A percentile compares a stretch with the other conserved stretches of the same genome.
phyloP scores from a whole-genome alignment of 2,329 filamentous ascomycete genomes.

The Ascochyta viciae-villosae region DNA sequence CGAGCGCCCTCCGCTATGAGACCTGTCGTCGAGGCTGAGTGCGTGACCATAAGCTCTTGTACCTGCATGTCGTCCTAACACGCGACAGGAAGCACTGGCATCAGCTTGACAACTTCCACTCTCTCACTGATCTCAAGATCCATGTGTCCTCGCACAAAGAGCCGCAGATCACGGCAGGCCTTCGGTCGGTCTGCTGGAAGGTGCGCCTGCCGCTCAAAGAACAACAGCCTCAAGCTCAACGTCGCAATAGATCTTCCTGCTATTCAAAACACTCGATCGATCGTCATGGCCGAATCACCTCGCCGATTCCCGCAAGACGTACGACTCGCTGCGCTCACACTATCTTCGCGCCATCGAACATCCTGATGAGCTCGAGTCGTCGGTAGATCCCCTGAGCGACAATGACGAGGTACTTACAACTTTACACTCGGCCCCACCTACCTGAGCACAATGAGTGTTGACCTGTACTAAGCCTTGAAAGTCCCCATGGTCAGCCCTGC shows the following conservation, averaged over 20 bases:
- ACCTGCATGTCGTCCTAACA: constrained; percentile 21
- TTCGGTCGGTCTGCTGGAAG: constrained; percentile 94
- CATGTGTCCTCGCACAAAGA: constrained; percentile 46
- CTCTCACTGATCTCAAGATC: constrained; percentile 47
- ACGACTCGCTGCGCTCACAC: constrained; percentile 73
- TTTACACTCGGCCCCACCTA: constrained; percentile 21
- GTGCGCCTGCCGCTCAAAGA: constrained; percentile 50
- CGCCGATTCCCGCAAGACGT: constrained; percentile 74
- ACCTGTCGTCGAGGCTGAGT: constrained; percentile 44
- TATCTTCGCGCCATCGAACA: constrained; percentile 84
- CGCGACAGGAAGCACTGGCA: constrained; percentile 43
- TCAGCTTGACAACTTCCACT: constrained; percentile 47
- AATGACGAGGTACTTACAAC: constrained; percentile 66
- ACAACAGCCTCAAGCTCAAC: constrained; percentile 8
- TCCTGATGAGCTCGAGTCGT: constrained; percentile 78
- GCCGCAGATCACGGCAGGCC: constrained; percentile 62
- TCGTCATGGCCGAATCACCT: constrained; percentile 74
- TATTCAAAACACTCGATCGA: constrained; percentile 72
- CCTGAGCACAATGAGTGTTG: constrained; percentile 44
- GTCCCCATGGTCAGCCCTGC: constrained; percentile 90
- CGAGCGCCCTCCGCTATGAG: constrained; percentile 35
- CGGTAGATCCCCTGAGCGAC: constrained; percentile 84
- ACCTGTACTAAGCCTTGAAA: constrained; percentile 62
- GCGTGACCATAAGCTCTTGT: constrained; percentile 10
- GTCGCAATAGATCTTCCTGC: constrained; percentile 72